Base-by-base conservation (phyloP, 208 protist species). In the Acanthamoeba culbertsoni region DNA sequence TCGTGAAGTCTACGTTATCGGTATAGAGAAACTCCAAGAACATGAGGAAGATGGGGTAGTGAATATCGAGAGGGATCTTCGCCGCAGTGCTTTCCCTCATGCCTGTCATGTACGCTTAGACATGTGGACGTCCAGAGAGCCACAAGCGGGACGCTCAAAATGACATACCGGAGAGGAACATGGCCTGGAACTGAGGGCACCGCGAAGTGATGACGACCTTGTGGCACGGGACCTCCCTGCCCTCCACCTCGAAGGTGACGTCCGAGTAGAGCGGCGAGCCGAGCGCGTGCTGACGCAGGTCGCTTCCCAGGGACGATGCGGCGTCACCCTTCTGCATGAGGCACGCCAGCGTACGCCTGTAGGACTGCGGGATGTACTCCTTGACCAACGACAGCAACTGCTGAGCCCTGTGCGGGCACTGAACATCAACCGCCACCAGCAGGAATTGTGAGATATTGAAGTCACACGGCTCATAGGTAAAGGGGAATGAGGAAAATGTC, bases 151-250 rank as follows among this genome's bases (percentile, higher is more conserved):
- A 18, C 48, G 48, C 12, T 8, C 48, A 55, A n/a, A 10, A 31
- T 28, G n/a, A 12, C 45, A 23, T 23, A 84, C 73, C 73, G 33
- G 73, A 84, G 35, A 89, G 46, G 51, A 89, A 89, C 79, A 89
- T 89, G 53, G 79, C 79, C n/a, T 89, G 79, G 35, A 89, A 89
- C 37, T 89, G 79, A 18, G 79, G 79, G 35, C 79, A 89, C 23
- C 79, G 79, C 8, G 79, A 43, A 28, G 79, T 35, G 42, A 89
- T 89, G 79, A 89, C 55, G 26, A 89, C 79, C 79, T 89, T 89
- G 79, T 89, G 79, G 37, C 79, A 59, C 35, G 79, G 79, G n/a
- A 89, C 79, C 12, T 68, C 42, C 5, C 26, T 28, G 0, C 79
- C 79, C 51, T 89, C 79, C 28, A 89, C 79, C 55, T 68, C 79